Conservation (phyloP, 345 rosid species). For the Ceriops tagal region DNA sequence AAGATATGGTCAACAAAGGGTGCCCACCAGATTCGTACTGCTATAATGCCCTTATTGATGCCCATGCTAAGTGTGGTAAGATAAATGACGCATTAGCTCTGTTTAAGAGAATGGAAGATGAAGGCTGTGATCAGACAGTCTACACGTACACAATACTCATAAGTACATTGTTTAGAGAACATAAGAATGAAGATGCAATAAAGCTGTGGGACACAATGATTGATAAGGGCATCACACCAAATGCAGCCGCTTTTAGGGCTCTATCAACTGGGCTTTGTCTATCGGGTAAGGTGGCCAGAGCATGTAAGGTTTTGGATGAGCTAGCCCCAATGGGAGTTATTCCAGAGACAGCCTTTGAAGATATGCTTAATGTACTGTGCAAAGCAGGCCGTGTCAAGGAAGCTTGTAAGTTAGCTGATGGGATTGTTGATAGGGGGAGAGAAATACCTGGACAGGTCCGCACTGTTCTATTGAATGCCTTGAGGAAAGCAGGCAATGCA, state of each 20-base stretch:
- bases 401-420: slow-evolving; percentile 87
- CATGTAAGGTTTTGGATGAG: slow-evolving; percentile 84
- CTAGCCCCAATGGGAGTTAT: slow-evolving; percentile 78
- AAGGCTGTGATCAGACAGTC: slow-evolving; percentile 71
- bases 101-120: slow-evolving; percentile 71
- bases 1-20: slow-evolving; percentile 65
- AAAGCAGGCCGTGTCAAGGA: slow-evolving; percentile 73
- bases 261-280: slow-evolving; percentile 74
- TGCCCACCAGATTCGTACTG: slow-evolving; percentile 71
- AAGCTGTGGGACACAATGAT: slow-evolving; percentile 81
- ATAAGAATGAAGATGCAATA: slow-evolving; percentile 71
- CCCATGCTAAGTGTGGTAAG: slow-evolving; percentile 55
- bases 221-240: slow-evolving; percentile 80
- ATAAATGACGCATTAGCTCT: slow-evolving; percentile 58
- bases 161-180: slow-evolving; percentile 57
- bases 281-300: slow-evolving; percentile 82
- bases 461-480: slow-evolving; percentile 71
- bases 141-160: slow-evolving; percentile 75
- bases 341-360: slow-evolving; percentile 76
- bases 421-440: slow-evolving; percentile 74
- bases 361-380: slow-evolving; percentile 67
- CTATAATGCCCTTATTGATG: slow-evolving; percentile 76
- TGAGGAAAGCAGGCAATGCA: slow-evolving; percentile 80
- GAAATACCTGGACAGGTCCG: slow-evolving; percentile 76
- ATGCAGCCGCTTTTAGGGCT: slow-evolving; percentile 71